phyloP scores from a whole-genome alignment of 345 rosid species.

The Populus davidiana region DNA sequence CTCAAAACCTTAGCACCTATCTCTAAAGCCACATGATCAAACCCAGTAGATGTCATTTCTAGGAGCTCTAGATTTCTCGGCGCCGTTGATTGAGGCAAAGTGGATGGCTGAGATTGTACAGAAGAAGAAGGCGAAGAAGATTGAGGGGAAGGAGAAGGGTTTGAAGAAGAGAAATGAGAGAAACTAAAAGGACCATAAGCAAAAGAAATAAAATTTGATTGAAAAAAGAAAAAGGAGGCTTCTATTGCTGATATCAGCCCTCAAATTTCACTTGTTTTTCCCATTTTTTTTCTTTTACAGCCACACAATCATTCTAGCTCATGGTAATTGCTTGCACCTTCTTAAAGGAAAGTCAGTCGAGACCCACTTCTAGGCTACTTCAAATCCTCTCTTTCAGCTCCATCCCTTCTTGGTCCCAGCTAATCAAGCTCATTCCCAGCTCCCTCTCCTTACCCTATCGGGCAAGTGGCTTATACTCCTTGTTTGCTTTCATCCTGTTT shows the following conservation, averaged over 20 bases:
- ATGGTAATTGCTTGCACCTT: too few relatives aligned
- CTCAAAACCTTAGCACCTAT: constrained; percentile 70
- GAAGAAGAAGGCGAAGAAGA: constrained; percentile 10
- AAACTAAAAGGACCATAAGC: constrained; percentile 43
- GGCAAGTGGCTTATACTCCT: too few relatives aligned
- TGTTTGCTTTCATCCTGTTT: too few relatives aligned
- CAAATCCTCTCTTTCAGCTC: too few relatives aligned
- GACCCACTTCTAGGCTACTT: too few relatives aligned
- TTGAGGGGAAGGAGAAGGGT: constrained; percentile 18
- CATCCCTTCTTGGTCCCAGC: too few relatives aligned
- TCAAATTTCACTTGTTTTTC: constrained; percentile 51
- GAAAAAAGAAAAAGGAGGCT: constrained; percentile 48
- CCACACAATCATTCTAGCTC: too few relatives aligned
- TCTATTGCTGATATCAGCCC: constrained; percentile 57
- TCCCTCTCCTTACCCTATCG: too few relatives aligned
- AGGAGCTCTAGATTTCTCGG: constrained; percentile 33
- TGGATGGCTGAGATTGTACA: constrained; percentile 35
- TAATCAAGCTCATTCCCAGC: too few relatives aligned
- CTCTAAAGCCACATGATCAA: constrained; percentile 88
- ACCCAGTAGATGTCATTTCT: constrained; percentile 77
- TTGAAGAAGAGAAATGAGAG: constrained; percentile 12
- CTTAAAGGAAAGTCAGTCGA: too few relatives aligned
- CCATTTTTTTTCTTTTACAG: constrained; percentile 33
- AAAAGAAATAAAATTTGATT: too few relatives aligned
- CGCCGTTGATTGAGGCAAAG: constrained; percentile 16